Evolutionary conservation across 805 yeast genomes (phyloP).

Genomic region (Candida piceae): DNA sequence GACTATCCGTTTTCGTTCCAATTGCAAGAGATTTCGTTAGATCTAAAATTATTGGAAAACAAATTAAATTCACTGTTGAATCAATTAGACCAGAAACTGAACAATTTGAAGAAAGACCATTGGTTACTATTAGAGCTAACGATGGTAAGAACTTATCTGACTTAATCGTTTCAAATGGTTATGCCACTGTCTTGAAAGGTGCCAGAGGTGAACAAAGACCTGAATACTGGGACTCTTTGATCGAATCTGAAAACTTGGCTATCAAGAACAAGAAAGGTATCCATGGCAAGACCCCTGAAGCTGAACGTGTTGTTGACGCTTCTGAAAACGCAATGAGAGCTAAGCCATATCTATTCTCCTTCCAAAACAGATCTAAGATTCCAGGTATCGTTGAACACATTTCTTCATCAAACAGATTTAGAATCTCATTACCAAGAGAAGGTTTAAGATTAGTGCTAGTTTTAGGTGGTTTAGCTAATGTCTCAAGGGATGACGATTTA

Average conservation of each 20-base stretch:
- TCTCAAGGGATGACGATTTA: slow-evolving; percentile 30
- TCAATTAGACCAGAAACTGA: slow-evolving; percentile 59
- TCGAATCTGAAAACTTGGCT: slow-evolving; percentile 65
- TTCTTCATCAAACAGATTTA: slow-evolving; percentile 60
- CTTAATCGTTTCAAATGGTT: slow-evolving; percentile 57
- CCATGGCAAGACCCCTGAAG: slow-evolving; percentile 51
- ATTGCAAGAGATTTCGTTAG: slow-evolving; percentile 75
- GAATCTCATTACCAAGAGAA: slow-evolving; percentile 65
- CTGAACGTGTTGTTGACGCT: slow-evolving; percentile 69
- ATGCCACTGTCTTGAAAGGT: slow-evolving; percentile 63
- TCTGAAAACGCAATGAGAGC: slow-evolving; percentile 71
- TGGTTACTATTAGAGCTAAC: slow-evolving; percentile 49
- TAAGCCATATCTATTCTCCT: slow-evolving; percentile 64
- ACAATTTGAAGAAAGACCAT: slow-evolving; percentile 58
- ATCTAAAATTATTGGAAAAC: slow-evolving; percentile 63
- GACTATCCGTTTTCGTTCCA: slow-evolving; percentile 50
- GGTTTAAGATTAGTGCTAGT: slow-evolving; percentile 64
- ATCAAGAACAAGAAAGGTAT: slow-evolving; percentile 56
- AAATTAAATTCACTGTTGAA: slow-evolving; percentile 55
- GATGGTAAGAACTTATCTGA: slow-evolving; percentile 59
- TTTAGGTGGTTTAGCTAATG: slow-evolving; percentile 62
- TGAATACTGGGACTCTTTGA: slow-evolving; percentile 68
- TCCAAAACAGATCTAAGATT: slow-evolving; percentile 59
- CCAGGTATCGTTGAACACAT: slow-evolving; percentile 71
- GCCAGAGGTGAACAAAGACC: slow-evolving; percentile 75